A percentile compares a stretch with the other conserved stretches of the same genome.
These are phyloP conservation scores for Candida quercuum DNA, from an alignment of 805 yeast species.

Conservation along the genomic window DNA sequence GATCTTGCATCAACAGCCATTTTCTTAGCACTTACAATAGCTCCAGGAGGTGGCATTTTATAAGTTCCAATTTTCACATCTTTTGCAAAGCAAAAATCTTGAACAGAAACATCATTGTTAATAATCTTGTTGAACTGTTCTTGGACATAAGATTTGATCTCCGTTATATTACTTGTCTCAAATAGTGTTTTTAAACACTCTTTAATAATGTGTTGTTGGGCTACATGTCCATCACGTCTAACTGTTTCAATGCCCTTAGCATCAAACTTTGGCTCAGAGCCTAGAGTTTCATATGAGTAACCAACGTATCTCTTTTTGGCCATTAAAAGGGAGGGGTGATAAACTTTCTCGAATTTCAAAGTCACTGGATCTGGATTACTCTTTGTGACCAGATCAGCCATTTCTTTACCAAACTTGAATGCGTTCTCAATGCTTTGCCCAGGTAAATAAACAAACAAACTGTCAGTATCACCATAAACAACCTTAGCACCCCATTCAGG, in stretches of 20 bases:
- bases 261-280: constrained; percentile 61
- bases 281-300: constrained; percentile 57
- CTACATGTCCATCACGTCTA: constrained; percentile 91
- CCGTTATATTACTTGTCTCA: constrained; percentile 64
- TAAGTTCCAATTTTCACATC: constrained; percentile 85
- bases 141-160: constrained; percentile 59
- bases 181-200: constrained; percentile 63
- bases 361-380: constrained; percentile 76
- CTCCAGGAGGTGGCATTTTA: constrained; percentile 89
- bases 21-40: constrained; percentile 63
- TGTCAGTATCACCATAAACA: constrained; percentile 96
- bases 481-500: constrained; percentile 80
- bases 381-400: constrained; percentile 59
- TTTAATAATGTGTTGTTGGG: constrained; percentile 80
- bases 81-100: constrained; percentile 88
- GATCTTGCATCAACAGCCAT: constrained; percentile 62
- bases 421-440: constrained; percentile 78
- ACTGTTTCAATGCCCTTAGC: constrained; percentile 97
- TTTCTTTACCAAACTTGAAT: constrained; percentile 63
- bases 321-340: constrained; percentile 75
- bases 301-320: constrained; percentile 94
- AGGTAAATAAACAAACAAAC: constrained; percentile 85
- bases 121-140: constrained; percentile 64
- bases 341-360: constrained; percentile 88
- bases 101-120: constrained; percentile 56